phyloP scores from a whole-genome alignment of 768 basidiomycete genomes.

The Pleurotus platypus region DNA sequence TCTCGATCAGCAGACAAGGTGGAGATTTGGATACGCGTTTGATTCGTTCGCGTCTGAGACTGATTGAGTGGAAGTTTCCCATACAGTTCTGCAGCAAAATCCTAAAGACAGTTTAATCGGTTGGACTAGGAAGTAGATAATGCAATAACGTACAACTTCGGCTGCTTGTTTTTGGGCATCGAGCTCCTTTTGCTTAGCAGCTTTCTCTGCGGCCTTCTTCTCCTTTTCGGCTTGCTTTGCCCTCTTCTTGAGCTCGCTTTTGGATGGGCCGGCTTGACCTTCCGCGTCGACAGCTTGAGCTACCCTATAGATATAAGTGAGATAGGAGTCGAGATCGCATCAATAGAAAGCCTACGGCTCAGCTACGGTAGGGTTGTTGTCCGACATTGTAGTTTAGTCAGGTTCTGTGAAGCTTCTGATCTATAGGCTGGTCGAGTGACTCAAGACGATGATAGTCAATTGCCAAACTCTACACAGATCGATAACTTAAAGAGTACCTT shows the following conservation, averaged over 20 bases:
- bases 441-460: no score
- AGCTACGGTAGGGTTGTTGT: neutral
- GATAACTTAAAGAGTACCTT: constrained; percentile 12
- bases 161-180: constrained; percentile 62
- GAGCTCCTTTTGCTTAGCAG: constrained; percentile 72
- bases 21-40: constrained; percentile 60
- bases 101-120: constrained; percentile 39
- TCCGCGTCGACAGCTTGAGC: constrained; percentile 5
- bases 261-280: constrained; percentile 57
- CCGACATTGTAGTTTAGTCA: neutral
- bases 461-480: neutral
- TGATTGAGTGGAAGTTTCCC: constrained; percentile 88
- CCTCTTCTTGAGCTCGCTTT: constrained; percentile 88
- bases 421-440: no score
- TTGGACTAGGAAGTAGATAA: constrained; percentile 4
- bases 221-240: constrained; percentile 91
- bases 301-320: neutral
- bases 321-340: neutral
- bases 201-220: constrained; percentile 83
- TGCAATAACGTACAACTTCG: constrained; percentile 47
- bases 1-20: constrained; percentile 55
- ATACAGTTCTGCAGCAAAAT: constrained; percentile 76
- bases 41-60: constrained; percentile 72
- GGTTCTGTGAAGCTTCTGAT: no score
- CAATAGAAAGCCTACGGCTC: neutral